Evolutionary conservation across 2,329 filamentous ascomycete species (phyloP).

Genomic region (Talaromyces sp.): DNA sequence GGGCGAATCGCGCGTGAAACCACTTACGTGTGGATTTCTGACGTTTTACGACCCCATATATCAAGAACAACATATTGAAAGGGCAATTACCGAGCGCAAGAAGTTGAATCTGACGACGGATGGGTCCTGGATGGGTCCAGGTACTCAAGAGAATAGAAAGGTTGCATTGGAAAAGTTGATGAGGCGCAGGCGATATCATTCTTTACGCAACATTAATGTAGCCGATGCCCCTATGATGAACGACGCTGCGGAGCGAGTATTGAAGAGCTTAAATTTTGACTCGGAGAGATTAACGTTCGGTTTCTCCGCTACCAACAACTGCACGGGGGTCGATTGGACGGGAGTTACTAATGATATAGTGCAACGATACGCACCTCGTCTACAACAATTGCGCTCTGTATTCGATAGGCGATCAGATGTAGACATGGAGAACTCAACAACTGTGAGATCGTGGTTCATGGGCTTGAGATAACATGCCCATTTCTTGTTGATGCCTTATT

Average conservation of each 20-base stretch:
- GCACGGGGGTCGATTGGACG: slow-evolving; percentile 3
- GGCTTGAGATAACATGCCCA: slow-evolving; percentile 5
- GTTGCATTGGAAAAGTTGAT: background rate
- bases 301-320: background rate
- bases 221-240: background rate
- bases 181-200: background rate
- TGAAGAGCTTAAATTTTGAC: background rate
- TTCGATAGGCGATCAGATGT: background rate
- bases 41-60: slow-evolving; percentile 1
- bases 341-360: background rate
- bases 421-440: slow-evolving; percentile 35
- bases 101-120: background rate
- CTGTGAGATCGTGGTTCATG: background rate
- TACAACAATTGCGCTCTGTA: background rate
- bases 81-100: background rate
- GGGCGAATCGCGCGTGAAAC: slow-evolving; percentile 45
- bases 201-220: background rate
- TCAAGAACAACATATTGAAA: background rate
- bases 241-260: background rate
- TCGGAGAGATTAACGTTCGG: background rate
- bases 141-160: background rate
- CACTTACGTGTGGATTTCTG: slow-evolving; percentile 46
- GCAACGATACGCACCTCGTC: slow-evolving; percentile 6
- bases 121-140: background rate
- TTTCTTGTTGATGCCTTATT: slow-evolving; percentile 9